Evolutionary conservation across 805 yeast species (phyloP).

Genomic region (Candida xiaguanensis): DNA sequence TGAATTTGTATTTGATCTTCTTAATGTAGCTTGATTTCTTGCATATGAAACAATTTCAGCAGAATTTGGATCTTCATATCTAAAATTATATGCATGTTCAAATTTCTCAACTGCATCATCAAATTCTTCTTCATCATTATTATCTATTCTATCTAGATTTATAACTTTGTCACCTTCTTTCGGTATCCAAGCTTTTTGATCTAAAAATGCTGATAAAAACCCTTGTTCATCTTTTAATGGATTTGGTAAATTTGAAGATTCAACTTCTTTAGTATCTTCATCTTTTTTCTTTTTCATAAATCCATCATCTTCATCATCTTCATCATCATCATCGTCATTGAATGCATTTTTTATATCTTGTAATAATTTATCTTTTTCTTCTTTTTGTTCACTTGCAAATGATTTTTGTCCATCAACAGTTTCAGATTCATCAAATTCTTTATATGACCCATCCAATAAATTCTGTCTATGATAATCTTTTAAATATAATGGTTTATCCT

Average conservation of each 20-base stretch:
- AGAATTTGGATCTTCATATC: constrained; percentile 89
- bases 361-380: constrained; percentile 69
- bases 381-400: constrained; percentile 69
- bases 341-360: constrained; percentile 74
- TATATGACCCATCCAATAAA: constrained; percentile 62
- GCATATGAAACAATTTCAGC: constrained; percentile 93
- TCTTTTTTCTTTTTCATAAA: constrained; percentile 53
- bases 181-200: constrained; percentile 88
- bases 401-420: constrained; percentile 60
- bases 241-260: constrained; percentile 51
- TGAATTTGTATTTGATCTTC: constrained; percentile 70
- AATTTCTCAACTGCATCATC: constrained; percentile 89
- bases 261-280: constrained; percentile 18
- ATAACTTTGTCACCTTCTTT: constrained; percentile 56
- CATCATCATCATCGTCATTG: constrained; percentile 39
- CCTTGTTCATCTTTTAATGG: constrained; percentile 52
- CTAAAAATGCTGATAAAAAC: constrained; percentile 71
- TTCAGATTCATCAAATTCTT: constrained; percentile 44
- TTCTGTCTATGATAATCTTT: constrained; percentile 91
- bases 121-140: constrained; percentile 75
- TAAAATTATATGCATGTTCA: constrained; percentile 90
- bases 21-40: constrained; percentile 86
- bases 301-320: constrained; percentile 32
- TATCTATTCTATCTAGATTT: constrained; percentile 46
- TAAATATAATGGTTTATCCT: constrained; percentile 67